Evolutionary conservation across 164 flowering plant genomes (phyloP), one percentile per base, ranked within the genome.

Genomic region (Macadamia tetraphylla): DNA sequence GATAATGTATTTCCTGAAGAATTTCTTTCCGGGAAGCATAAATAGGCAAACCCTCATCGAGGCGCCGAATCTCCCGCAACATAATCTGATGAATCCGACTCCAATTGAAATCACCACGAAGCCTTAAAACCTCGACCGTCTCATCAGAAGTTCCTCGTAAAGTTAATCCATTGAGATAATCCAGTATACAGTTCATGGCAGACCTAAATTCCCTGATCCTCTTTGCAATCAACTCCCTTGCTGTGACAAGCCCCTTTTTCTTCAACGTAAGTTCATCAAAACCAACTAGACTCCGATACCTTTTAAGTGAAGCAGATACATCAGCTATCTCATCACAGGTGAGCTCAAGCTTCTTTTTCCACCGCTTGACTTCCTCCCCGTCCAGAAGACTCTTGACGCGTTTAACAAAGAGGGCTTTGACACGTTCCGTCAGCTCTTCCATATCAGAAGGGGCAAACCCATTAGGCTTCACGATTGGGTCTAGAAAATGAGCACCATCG

Each of bases 41-140:
- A 60, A 92, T 82, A 0, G 96, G 96, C 74, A 92, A 72, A 6
- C 92, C 88, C 42, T 77, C 94, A 11, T 84, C 85, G n/a, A 92
- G 78, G 75, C 99, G 64, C 63, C 82, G 71, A 53, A 86, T 74
- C 71, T 95, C 98, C 73, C 98, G 69, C 74, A 63, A 44, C 59
- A 92, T 76, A 62, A 87, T 18, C 30, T 61, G 49, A 71, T 84
- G 78, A 69, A 90, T 74, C 67, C 69, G 78, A 14, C 64, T 52
- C 96, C 94, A 89, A 68, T 84, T 71, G 40, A 73, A 63, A 12
- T 70, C 76, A 12, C 75, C 80, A 10, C 46, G 53, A 30, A 81
- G 73, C 64, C 58, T 58, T 64, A 88, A 77, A 29, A 81, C 70
- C 42, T 65, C 71, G 29, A 71, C 69, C 32, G 17, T 67, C 6